Evolutionary conservation across 129 eudicot species (phyloP).

Genomic region (Centrapalus pauciflorus): DNA sequence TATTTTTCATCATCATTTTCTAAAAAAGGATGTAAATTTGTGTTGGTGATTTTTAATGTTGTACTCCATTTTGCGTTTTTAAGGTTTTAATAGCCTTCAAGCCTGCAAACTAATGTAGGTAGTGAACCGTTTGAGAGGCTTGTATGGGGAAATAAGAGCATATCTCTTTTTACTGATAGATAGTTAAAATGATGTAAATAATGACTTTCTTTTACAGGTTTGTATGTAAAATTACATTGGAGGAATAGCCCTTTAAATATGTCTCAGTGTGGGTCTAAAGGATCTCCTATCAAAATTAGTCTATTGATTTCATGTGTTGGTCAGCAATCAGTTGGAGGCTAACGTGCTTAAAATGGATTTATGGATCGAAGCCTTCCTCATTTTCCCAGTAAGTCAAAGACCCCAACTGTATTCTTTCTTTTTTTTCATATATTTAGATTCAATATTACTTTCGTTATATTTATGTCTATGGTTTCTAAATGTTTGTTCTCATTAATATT

Average conservation of each 20-base stretch:
- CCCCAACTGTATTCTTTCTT: slow-evolving; percentile 62
- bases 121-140: no score
- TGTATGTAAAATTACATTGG: slow-evolving; percentile 86
- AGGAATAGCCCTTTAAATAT: slow-evolving; percentile 95
- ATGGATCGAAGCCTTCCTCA: slow-evolving; percentile 91
- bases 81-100: no score
- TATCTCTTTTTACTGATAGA: no score
- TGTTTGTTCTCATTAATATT: background rate
- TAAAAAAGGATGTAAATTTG: no score
- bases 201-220: slow-evolving; percentile 34
- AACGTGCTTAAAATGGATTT: slow-evolving; percentile 94
- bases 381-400: slow-evolving; percentile 67
- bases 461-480: background rate
- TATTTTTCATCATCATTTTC: no score
- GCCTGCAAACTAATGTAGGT: no score
- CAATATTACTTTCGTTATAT: background rate
- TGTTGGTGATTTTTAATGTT: no score
- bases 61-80: no score
- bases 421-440: background rate
- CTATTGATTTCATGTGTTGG: slow-evolving; percentile 99
- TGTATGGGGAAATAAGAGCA: no score
- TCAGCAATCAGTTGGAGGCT: slow-evolving; percentile 95
- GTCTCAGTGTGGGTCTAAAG: slow-evolving; percentile 99
- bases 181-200: no score
- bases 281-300: slow-evolving; percentile 92